Percentiles rank a stretch among this genome's conserved stretches.
Evolutionary conservation across 768 basidiomycete genomes (phyloP).

Genomic region (Psilocybe tampanensis): DNA sequence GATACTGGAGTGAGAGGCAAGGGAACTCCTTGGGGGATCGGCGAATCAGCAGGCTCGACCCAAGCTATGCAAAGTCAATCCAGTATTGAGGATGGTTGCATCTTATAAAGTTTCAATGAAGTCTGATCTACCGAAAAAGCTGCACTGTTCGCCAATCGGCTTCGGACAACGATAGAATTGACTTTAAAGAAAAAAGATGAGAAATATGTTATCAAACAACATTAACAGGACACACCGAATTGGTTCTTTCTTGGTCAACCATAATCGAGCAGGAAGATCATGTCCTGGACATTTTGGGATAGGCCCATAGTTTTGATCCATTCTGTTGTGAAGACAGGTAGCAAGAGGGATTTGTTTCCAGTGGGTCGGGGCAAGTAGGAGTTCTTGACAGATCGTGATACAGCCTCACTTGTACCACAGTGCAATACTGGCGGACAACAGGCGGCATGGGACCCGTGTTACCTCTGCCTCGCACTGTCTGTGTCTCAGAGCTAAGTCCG

Average conservation of each 20-base stretch:
- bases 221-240: neutral
- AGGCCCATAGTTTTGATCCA: slow-evolving; percentile 1
- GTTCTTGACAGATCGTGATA: too few species aligned
- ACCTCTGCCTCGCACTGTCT: too few species aligned
- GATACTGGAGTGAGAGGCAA: slow-evolving; percentile 11
- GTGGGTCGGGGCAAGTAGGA: too few species aligned
- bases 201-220: neutral
- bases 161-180: slow-evolving; percentile 21
- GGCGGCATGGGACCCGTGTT: neutral
- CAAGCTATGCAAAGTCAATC: slow-evolving; percentile 7
- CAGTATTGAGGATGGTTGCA: neutral
- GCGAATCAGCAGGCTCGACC: slow-evolving; percentile 2
- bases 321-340: neutral
- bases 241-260: neutral
- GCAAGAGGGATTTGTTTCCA: neutral
- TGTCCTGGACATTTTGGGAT: slow-evolving; percentile 1
- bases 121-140: slow-evolving; percentile 13
- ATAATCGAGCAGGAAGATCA: slow-evolving; percentile 8
- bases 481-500: too few species aligned
- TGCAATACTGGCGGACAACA: neutral
- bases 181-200: neutral
- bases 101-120: neutral
- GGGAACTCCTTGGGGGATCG: slow-evolving; percentile 1
- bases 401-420: too few species aligned
- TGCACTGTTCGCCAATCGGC: slow-evolving; percentile 14